These are phyloP conservation scores for Myxozyma neotropica DNA, from an alignment of 805 yeast genomes.

Conservation along the genomic window DNA sequence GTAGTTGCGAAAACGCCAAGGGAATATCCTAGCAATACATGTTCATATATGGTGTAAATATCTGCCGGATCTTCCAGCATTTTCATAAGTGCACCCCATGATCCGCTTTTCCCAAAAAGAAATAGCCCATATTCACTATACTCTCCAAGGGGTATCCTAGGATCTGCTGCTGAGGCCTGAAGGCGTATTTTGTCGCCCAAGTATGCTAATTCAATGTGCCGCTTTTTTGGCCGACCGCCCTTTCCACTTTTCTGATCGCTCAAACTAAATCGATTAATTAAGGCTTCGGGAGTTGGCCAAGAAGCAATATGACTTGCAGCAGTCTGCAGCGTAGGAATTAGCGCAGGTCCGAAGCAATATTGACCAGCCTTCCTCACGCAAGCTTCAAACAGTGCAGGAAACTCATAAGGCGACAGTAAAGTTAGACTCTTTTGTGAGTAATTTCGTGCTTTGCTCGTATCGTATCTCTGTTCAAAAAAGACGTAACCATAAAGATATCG, in stretches of 20 bases:
- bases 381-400: conserved; percentile 26
- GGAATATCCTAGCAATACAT: conserved; percentile 21
- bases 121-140: conserved; percentile 2
- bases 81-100: conserved; percentile 24
- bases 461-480: conserved; percentile 27
- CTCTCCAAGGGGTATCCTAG: conserved; percentile 24
- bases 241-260: neutral
- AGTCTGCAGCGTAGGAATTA: conserved; percentile 22
- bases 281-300: conserved; percentile 30
- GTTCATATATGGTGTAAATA: conserved; percentile 21
- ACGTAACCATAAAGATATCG: conserved; percentile 25
- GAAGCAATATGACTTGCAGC: conserved; percentile 28
- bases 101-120: conserved; percentile 21
- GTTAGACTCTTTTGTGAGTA: conserved; percentile 24
- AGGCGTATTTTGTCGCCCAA: conserved; percentile 27
- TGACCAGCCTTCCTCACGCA: conserved; percentile 23
- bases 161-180: conserved; percentile 12
- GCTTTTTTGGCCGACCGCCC: conserved; percentile 12
- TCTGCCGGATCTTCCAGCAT: conserved; percentile 18
- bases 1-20: conserved; percentile 24
- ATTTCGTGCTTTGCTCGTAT: conserved; percentile 17
- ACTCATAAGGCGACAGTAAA: conserved; percentile 26
- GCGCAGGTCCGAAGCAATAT: conserved; percentile 7
- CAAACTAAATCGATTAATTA: conserved; percentile 5
- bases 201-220: conserved; percentile 24